Percentiles rank a stretch among this genome's conserved stretches.
phyloP scores from a whole-genome alignment of 1,139 yeast species.

The Candida tropicalis region DNA sequence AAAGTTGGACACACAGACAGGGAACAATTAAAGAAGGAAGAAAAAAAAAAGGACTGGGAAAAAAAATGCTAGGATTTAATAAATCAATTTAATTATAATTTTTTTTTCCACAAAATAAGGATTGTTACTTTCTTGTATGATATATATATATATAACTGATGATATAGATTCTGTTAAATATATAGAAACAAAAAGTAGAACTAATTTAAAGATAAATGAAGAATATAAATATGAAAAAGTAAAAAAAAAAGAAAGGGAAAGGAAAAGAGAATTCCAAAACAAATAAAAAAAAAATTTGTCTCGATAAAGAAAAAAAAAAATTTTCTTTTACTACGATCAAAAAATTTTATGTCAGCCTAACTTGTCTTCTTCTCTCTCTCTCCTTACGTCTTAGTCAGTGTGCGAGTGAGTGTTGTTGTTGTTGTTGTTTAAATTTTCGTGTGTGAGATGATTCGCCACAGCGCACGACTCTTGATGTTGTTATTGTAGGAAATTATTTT shows the following conservation, averaged over 20 bases:
- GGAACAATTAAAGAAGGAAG: background rate
- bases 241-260: background rate
- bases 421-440: too few relatives aligned
- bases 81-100: background rate
- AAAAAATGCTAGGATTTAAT: background rate
- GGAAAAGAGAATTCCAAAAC: background rate
- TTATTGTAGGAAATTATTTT: too few relatives aligned
- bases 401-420: too few relatives aligned
- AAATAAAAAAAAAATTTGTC: background rate
- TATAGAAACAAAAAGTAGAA: too few relatives aligned
- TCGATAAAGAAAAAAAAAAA: background rate
- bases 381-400: too few relatives aligned
- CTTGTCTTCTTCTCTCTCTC: too few relatives aligned
- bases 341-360: too few relatives aligned
- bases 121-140: background rate
- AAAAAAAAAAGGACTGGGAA: background rate
- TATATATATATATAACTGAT: too few relatives aligned
- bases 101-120: background rate
- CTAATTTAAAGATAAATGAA: background rate
- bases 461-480: too few relatives aligned
- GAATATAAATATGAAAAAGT: background rate
- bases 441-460: too few relatives aligned
- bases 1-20: background rate
- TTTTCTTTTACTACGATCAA: too few relatives aligned
- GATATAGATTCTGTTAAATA: too few relatives aligned